Conservation (phyloP, 495 filamentous ascomycete species). For the Aspergillus campestris region DNA sequence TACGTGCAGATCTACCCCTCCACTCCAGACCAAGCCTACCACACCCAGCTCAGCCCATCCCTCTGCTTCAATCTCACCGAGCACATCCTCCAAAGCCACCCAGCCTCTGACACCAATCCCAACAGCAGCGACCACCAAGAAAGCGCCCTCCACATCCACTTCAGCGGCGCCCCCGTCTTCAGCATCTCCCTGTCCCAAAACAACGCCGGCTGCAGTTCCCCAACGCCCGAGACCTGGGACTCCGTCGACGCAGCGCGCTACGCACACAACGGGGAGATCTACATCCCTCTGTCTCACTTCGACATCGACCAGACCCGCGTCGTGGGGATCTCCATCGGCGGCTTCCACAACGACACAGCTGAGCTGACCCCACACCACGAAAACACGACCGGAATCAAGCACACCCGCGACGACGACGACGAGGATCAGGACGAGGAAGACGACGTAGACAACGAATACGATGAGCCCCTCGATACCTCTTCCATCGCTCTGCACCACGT, state of each 20-base stretch:
- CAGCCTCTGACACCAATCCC: slow-evolving; percentile 46
- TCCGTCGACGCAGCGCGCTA: slow-evolving; percentile 63
- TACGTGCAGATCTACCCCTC: slow-evolving; percentile 52
- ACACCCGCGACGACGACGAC: too few species aligned
- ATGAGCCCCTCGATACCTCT: slow-evolving; percentile 10
- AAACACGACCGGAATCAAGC: too few species aligned
- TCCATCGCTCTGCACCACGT: slow-evolving; percentile 49
- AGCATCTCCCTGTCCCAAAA: slow-evolving; percentile 65
- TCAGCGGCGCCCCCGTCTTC: slow-evolving; percentile 58
- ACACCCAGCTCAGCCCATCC: slow-evolving; percentile 51
- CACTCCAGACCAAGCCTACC: slow-evolving; percentile 61
- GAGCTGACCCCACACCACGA: too few species aligned
- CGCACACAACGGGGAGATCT: slow-evolving; percentile 46
- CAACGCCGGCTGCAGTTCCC: slow-evolving; percentile 56
- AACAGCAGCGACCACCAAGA: slow-evolving; percentile 46
- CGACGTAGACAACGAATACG: too few species aligned
- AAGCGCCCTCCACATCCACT: slow-evolving; percentile 63
- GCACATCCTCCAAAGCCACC: slow-evolving; percentile 58
- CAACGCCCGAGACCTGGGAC: slow-evolving; percentile 67
- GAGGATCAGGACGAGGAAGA: too few species aligned
- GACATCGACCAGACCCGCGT: slow-evolving; percentile 49
- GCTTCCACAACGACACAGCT: slow-evolving; percentile 45
- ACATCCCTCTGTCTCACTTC: slow-evolving; percentile 70
- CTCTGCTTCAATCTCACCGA: slow-evolving; percentile 58
- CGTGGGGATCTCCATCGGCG: slow-evolving; percentile 60